Percentiles rank a stretch among this genome's conserved stretches.
Conservation (phyloP, 345 rosid genomes). For the Litchi chinensis region DNA sequence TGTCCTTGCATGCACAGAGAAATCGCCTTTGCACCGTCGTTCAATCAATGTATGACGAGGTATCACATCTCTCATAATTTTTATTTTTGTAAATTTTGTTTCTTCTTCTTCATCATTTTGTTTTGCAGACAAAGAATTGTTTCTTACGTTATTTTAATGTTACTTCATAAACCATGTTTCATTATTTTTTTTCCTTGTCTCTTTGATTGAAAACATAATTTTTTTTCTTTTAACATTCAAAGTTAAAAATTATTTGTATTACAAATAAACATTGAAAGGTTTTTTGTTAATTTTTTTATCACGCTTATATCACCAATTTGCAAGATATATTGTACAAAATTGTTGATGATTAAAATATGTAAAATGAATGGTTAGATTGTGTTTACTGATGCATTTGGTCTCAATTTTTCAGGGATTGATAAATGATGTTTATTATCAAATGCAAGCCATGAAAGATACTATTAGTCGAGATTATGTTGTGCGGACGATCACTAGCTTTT, state of each 20-base stretch:
- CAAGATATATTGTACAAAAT: no score
- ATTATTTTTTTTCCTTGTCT: no score
- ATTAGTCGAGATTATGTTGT: conserved; percentile 23
- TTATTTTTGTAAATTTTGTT: not conserved
- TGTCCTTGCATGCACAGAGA: conserved; percentile 13
- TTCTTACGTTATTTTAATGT: not conserved
- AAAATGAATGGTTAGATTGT: not conserved
- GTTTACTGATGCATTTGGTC: not conserved
- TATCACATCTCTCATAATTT: not conserved
- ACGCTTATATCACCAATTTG: not conserved
- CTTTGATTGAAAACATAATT: not conserved
- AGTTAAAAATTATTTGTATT: no score
- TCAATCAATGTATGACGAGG: conserved; percentile 24
- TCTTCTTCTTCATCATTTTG: not conserved
- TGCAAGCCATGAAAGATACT: conserved; percentile 19
- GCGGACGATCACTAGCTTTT: conserved; percentile 19
- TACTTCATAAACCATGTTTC: no score
- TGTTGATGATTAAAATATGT: no score
- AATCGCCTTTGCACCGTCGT: conserved; percentile 9
- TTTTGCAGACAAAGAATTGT: not conserved
- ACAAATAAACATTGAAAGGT: no score
- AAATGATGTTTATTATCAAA: conserved; percentile 5
- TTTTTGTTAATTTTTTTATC: not conserved
- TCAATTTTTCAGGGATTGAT: conserved; percentile 19
- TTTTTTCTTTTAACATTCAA: no score